These are phyloP conservation scores for Skeletonema costatum DNA, from an alignment of 108 stramenopile species.

Conservation along the genomic window DNA sequence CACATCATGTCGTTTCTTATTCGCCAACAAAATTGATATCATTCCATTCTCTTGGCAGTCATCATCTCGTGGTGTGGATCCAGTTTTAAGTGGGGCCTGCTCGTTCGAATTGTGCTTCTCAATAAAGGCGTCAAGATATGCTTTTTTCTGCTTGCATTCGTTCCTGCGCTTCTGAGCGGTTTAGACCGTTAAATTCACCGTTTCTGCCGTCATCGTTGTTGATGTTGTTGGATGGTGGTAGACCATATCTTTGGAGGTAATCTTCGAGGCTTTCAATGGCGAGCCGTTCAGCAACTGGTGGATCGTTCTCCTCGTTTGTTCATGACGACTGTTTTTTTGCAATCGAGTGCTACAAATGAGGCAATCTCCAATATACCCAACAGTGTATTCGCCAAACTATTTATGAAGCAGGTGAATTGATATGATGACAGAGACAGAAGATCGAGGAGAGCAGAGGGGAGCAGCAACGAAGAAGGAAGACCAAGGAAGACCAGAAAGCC, in stretches of 20 bases:
- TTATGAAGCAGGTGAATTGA: no score
- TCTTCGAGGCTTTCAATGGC: slow-evolving; percentile 51
- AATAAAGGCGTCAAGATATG: slow-evolving; percentile 25
- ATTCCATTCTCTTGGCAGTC: slow-evolving; percentile 5
- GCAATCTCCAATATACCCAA: no score
- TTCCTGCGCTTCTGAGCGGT: slow-evolving; percentile 24
- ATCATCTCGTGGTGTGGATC: slow-evolving; percentile 2
- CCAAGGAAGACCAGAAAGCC: no score
- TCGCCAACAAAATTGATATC: slow-evolving; percentile 25
- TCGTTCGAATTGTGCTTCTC: slow-evolving; percentile 6
- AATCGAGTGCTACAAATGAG: no score
- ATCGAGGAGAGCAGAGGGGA: no score
- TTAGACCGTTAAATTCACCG: slow-evolving; percentile 47
- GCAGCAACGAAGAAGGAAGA: no score
- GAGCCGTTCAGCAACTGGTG: not conserved
- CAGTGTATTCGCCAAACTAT: no score
- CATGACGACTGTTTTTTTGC: no score
- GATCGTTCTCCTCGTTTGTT: no score
- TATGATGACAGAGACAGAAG: no score
- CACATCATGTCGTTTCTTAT: slow-evolving; percentile 11
- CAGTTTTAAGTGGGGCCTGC: not conserved
- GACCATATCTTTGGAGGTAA: slow-evolving; percentile 37
- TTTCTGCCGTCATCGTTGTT: slow-evolving; percentile 4
- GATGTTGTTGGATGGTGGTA: slow-evolving; percentile 9
- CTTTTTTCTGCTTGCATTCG: slow-evolving; percentile 36